A percentile compares a stretch with the other conserved stretches of the same genome.
Evolutionary conservation across 345 rosid species (phyloP).

Genomic region (Luvunga scandens): DNA sequence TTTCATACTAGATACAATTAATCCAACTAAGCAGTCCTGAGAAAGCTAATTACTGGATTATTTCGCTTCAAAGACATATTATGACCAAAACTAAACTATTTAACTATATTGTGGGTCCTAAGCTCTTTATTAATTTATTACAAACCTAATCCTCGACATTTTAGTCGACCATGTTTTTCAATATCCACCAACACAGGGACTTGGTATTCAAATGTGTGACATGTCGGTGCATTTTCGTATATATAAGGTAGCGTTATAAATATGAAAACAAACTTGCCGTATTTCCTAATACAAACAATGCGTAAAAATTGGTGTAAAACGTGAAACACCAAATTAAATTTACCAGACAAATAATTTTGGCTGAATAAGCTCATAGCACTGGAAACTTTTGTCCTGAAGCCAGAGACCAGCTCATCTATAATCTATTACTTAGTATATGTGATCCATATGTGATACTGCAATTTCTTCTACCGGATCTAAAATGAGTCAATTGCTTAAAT

Average conservation of each 20-base stretch:
- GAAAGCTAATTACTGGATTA: not conserved
- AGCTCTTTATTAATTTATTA: not conserved
- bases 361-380: not conserved
- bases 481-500: too few species aligned
- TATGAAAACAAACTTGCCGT: not conserved
- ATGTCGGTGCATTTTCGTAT: not conserved
- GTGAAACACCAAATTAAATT: not conserved
- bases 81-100: not conserved
- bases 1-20: not conserved
- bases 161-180: not conserved
- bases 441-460: not conserved
- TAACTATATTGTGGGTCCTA: not conserved
- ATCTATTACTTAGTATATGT: not conserved
- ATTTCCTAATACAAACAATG: not conserved
- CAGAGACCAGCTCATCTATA: not conserved
- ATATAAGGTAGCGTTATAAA: not conserved
- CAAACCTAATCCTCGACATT: not conserved
- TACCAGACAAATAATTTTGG: not conserved
- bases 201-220: not conserved
- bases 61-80: not conserved
- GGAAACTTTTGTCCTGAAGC: not conserved
- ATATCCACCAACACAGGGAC: not conserved
- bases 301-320: not conserved
- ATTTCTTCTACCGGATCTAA: not conserved
- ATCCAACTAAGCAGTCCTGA: not conserved